Evolutionary conservation across 2,329 filamentous ascomycete genomes (phyloP), one percentile per base, ranked within the genome.

Genomic region (Mycocentrospora acerina): DNA sequence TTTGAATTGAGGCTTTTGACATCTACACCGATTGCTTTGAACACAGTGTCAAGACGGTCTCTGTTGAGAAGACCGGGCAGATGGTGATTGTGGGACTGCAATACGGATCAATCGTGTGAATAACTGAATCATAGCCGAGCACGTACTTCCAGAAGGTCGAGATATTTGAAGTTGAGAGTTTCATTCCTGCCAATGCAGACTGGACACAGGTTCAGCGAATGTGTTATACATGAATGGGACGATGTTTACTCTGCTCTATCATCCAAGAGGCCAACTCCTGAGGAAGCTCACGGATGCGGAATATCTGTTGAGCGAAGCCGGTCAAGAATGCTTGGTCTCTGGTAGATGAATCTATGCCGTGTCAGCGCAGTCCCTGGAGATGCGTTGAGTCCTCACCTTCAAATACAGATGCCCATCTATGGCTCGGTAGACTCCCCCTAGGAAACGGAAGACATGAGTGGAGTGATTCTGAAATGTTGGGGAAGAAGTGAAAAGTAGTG

Each of bases 401-500:
- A 17, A 72, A 60, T 18, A 54, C 49, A 4, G 47, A 44, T 24
- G 49, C 47, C 67, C 68, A 72, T 8, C 51, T 37, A 30, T 62
- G 55, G 5, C 59, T 35, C 4, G 64, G 60, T 12, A 71, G 40
- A 28, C 44, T 45, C 4, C 44, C 40, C 13, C 42, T 13, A 31
- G 59, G 47, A 43, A 55, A 50, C 7, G 32, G 37, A 35, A 12
- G 40, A 37, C 6, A 25, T 31, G 24, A 22, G 28, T n/a, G 34
- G 9, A 22, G 39, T 10, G 32, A 34, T 35, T 41, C 28, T 24
- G 38, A 18, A 9, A 35, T 31, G 11, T 59, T 33, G 6, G 52
- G 33, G 37, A 69, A 85, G 57, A 85, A 84, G 35, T 75, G 71
- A 69, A 79, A 86, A 4, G 65, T 63, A 35, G 72, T 71, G n/a